These are phyloP conservation scores for Alternaria longipes DNA, from an alignment of 2,329 filamentous ascomycete genomes.

Conservation along the genomic window DNA sequence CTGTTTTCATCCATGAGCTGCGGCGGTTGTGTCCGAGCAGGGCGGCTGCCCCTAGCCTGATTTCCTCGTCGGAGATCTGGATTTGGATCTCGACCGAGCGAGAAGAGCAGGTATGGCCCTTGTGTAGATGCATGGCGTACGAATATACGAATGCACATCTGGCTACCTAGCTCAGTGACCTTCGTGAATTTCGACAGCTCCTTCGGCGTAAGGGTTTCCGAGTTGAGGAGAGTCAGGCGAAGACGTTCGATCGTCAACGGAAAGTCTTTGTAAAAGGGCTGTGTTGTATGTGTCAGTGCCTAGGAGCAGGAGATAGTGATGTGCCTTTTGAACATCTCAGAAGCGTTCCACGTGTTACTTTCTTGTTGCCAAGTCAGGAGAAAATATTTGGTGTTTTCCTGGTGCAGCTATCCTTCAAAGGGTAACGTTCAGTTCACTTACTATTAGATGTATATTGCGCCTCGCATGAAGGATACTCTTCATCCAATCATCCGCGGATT, in stretches of 20 bases:
- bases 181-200: constrained; percentile 5
- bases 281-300: neutral
- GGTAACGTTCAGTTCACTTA: constrained; percentile 5
- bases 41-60: neutral
- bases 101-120: constrained; percentile 5
- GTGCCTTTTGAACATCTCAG: too few relatives aligned
- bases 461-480: neutral
- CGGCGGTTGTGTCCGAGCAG: neutral
- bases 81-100: constrained; percentile 11
- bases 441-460: neutral
- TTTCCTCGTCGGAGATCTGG: constrained; percentile 9
- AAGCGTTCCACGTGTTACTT: too few relatives aligned
- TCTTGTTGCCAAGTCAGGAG: neutral
- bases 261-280: constrained; percentile 21
- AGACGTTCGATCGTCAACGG: constrained; percentile 17
- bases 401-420: neutral
- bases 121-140: constrained; percentile 18
- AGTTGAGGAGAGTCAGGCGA: constrained; percentile 15
- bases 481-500: constrained; percentile 1
- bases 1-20: neutral
- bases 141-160: constrained; percentile 13
- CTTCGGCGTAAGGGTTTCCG: neutral
- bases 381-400: neutral
- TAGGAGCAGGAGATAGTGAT: neutral
- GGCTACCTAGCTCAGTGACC: neutral